Conservation (phyloP, 345 rosid genomes). For the Eutrema japonicum region DNA sequence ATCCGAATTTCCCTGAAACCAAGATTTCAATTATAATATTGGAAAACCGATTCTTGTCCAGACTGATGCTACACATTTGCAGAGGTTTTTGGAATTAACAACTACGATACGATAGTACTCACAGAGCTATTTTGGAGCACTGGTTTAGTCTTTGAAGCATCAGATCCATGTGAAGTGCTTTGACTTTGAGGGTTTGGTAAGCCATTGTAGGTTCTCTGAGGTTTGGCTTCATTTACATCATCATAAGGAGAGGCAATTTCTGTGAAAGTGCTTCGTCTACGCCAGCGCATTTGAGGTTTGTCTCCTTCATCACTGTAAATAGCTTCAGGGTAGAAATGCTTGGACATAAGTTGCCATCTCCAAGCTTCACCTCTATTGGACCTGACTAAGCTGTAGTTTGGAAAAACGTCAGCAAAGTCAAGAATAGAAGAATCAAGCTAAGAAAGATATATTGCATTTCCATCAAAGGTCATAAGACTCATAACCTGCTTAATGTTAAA, state of each 20-base stretch:
- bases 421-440: slow-evolving; percentile 6
- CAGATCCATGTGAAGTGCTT: slow-evolving; percentile 29
- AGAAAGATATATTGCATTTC: slow-evolving; percentile 3
- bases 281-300: slow-evolving; percentile 70
- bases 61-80: slow-evolving; percentile 18
- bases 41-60: slow-evolving; percentile 8
- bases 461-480: neutral
- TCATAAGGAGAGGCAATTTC: slow-evolving; percentile 43
- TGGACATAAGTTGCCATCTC: slow-evolving; percentile 57
- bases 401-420: slow-evolving; percentile 31
- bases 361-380: slow-evolving; percentile 58
- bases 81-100: slow-evolving; percentile 5
- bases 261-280: slow-evolving; percentile 60
- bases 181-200: slow-evolving; percentile 29
- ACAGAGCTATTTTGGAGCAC: slow-evolving; percentile 28
- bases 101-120: slow-evolving; percentile 26
- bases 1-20: slow-evolving; percentile 30
- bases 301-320: slow-evolving; percentile 72
- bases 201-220: slow-evolving; percentile 25
- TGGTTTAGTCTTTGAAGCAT: slow-evolving; percentile 28
- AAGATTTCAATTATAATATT: neutral
- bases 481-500: neutral
- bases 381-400: slow-evolving; percentile 56
- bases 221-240: slow-evolving; percentile 27
- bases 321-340: slow-evolving; percentile 75